Evolutionary conservation across 371 early-diverging fungal genomes (phyloP).

Genomic region (Sporodiniella umbellata): DNA sequence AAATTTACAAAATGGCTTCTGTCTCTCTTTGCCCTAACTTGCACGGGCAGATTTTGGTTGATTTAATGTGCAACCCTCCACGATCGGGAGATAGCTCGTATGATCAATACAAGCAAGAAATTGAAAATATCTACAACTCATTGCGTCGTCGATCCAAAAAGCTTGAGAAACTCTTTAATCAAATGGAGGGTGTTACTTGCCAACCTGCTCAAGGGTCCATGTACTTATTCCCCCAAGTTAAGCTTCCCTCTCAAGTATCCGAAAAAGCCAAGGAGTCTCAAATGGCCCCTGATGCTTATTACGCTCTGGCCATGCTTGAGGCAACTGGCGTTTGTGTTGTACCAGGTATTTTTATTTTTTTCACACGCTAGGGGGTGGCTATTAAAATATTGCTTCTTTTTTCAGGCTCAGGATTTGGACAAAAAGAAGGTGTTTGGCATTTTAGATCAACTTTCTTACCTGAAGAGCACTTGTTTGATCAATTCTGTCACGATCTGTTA

Average conservation of each 20-base stretch:
- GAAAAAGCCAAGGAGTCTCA: slow-evolving; percentile 63
- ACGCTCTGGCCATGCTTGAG: slow-evolving; percentile 88
- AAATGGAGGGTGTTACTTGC: slow-evolving; percentile 85
- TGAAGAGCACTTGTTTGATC: slow-evolving; percentile 87
- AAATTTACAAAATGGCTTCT: slow-evolving; percentile 93
- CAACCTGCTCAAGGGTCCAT: slow-evolving; percentile 89
- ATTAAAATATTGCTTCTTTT: too few species aligned
- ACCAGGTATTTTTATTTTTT: slow-evolving; percentile 20
- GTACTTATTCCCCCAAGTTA: slow-evolving; percentile 92
- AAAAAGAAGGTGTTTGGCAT: slow-evolving; percentile 89
- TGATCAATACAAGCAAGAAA: slow-evolving; percentile 70
- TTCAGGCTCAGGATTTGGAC: slow-evolving; percentile 82
- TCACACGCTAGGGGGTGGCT: too few species aligned
- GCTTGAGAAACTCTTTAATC: slow-evolving; percentile 78
- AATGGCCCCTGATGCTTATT: slow-evolving; percentile 75
- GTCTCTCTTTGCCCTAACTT: slow-evolving; percentile 91
- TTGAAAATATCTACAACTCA: slow-evolving; percentile 76
- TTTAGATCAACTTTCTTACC: slow-evolving; percentile 96
- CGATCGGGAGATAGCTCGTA: slow-evolving; percentile 76
- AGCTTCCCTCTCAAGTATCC: slow-evolving; percentile 70
- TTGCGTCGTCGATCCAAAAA: slow-evolving; percentile 77
- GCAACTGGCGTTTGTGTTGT: slow-evolving; percentile 86
- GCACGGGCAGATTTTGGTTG: slow-evolving; percentile 83
- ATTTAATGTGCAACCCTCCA: slow-evolving; percentile 94
- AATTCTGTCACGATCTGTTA: slow-evolving; percentile 70